Percentiles rank a stretch among this genome's conserved stretches.
phyloP scores from a whole-genome alignment of 202 grass and related monocot species.

The Setaria italica region DNA sequence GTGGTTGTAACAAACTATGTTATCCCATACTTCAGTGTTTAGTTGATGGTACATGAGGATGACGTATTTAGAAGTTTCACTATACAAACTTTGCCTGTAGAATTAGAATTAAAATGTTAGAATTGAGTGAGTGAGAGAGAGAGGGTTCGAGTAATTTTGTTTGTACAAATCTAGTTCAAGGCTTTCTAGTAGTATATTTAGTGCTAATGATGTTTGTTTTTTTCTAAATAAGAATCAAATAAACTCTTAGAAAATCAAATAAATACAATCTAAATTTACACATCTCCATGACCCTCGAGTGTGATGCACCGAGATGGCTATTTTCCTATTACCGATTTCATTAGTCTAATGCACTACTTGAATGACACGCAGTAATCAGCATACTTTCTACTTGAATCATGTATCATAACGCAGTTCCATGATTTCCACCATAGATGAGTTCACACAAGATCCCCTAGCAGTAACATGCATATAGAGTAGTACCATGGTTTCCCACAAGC shows the following conservation, averaged over 20 bases:
- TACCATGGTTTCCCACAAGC: no score
- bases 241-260: not conserved
- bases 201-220: not conserved
- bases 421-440: not conserved
- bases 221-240: not conserved
- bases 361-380: no score
- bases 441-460: not conserved
- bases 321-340: not conserved
- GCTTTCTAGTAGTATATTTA: not conserved
- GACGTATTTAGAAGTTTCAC: not conserved
- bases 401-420: not conserved
- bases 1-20: not conserved
- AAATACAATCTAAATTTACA: not conserved
- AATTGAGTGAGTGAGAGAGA: not conserved
- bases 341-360: not conserved
- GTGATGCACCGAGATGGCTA: no score
- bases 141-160: not conserved
- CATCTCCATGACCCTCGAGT: not conserved
- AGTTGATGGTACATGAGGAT: not conserved
- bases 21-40: not conserved
- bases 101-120: not conserved
- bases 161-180: not conserved
- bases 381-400: not conserved
- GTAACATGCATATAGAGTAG: no score
- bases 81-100: not conserved